Base-by-base conservation (phyloP, 352 stramenopile species). In the Globisporangium iwayamae region DNA sequence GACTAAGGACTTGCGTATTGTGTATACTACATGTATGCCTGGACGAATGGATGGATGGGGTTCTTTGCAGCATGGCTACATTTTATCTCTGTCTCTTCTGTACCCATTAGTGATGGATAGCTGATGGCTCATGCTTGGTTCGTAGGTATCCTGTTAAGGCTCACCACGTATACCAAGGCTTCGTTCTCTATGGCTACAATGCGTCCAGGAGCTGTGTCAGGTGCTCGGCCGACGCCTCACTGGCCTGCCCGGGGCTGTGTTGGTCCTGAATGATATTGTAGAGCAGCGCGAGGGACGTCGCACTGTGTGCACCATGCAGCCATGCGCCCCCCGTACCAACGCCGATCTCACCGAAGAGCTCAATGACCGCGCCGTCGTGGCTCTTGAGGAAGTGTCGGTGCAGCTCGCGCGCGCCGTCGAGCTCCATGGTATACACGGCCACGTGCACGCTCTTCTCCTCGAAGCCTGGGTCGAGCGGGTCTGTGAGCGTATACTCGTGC, bases 301-400 rank as follows among this genome's bases (percentile, higher is more conserved):
- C 64, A 43, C 66, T 74, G 39, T 67, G 51, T 1, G 66, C 67
- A 13, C 67, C 60, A 8, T 80, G 79, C 36, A 75, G 67, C 66
- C 79, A 89, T 3, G 68, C 68, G 6, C 77, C 76, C 30, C 75
- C 73, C 2, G 57, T 63, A 14, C 67, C 75, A 1, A 69, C 61
- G 22, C 69, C 74, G 36, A 87, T 59, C 46, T 89, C 74, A 8
- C 84, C 84, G 52, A 96, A 96, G 16, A 97, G 62, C 69, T 97
- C 91, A 13, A 97, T 52, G 43, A 97, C 90, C 30, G 84, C 74
- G 41, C 91, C 90, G 65, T 96, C 88, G 11, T 75, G 66, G 48
- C 82, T 76, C 67, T 90, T 89, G 54, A 97, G 76, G 56, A 97
- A 97, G 55, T 97, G 90, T 0, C 91, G 86, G 65, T 95, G 80